Conservation (phyloP, 208 protist genomes). For the Acanthamoeba royreba region DNA sequence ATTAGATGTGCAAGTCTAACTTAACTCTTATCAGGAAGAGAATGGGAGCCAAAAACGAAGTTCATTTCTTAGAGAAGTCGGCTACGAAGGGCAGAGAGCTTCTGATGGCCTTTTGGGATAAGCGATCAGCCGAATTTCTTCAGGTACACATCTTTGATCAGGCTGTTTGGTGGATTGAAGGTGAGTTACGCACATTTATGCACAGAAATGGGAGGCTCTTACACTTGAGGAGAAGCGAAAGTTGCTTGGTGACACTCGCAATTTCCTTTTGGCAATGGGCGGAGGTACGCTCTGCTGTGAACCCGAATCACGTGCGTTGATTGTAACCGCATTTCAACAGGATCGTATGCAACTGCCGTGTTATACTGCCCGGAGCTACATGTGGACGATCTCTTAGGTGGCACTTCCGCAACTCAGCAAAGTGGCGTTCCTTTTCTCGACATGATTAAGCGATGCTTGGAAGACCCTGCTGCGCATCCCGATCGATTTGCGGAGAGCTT, state of each 20-base stretch:
- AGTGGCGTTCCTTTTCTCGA: not conserved
- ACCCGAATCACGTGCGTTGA: not conserved
- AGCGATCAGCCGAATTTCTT: not conserved
- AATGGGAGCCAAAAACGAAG: constrained; percentile 42
- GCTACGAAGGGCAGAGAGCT: constrained; percentile 1
- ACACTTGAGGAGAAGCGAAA: not conserved
- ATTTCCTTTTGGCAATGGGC: constrained; percentile 31
- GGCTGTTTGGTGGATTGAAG: not conserved
- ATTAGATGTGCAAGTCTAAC: not conserved
- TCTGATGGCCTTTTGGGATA: not conserved
- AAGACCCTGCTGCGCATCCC: not conserved
- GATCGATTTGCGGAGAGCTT: constrained; percentile 27
- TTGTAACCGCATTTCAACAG: not conserved
- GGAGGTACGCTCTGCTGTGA: not conserved
- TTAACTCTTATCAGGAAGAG: not conserved
- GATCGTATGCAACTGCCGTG: constrained; percentile 4
- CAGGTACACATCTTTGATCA: not conserved
- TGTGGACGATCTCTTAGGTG: not conserved
- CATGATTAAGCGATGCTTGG: not conserved
- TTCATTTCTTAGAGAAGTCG: constrained; percentile 45
- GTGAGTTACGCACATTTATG: not conserved
- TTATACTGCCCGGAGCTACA: constrained; percentile 39
- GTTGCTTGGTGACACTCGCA: not conserved
- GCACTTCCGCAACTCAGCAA: not conserved
- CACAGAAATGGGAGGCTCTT: not conserved